Conservation (phyloP, 306 rosid species). For the Inga oerstediana region DNA sequence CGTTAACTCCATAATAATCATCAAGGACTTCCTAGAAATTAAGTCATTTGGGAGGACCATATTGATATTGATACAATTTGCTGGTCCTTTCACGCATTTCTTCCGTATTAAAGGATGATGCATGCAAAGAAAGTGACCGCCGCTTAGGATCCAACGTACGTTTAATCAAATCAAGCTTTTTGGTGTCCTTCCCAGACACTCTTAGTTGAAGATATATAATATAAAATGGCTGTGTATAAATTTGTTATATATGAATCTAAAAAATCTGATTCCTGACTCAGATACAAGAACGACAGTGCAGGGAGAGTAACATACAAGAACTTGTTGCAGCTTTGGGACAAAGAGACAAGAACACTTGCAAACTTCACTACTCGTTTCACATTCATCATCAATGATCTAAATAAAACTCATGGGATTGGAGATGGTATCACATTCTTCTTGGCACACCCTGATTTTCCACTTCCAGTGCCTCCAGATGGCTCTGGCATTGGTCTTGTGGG, state of each 20-base stretch:
- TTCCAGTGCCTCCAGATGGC: slow-evolving; percentile 26
- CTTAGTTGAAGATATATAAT: too few relatives aligned
- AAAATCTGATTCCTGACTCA: background rate
- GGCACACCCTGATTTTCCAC: slow-evolving; percentile 19
- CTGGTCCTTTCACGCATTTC: too few relatives aligned
- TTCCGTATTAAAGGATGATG: too few relatives aligned
- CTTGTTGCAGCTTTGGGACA: slow-evolving; percentile 23
- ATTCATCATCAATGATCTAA: slow-evolving; percentile 33
- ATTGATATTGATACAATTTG: too few relatives aligned
- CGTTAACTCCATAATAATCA: too few relatives aligned
- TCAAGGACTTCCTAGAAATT: too few relatives aligned
- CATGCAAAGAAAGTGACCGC: too few relatives aligned
- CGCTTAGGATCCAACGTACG: too few relatives aligned
- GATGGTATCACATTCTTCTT: slow-evolving; percentile 52
- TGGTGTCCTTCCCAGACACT: too few relatives aligned
- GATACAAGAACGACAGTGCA: background rate
- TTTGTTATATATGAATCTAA: background rate
- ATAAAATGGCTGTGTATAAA: too few relatives aligned
- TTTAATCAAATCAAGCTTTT: too few relatives aligned
- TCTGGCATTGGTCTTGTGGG: slow-evolving; percentile 29
- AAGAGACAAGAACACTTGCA: slow-evolving; percentile 6
- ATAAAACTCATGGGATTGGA: background rate
- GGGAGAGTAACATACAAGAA: slow-evolving; percentile 3
- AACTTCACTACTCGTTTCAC: slow-evolving; percentile 42
- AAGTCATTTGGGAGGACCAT: too few relatives aligned